Evolutionary conservation across 345 rosid genomes (phyloP), one percentile per base, ranked within the genome.

Genomic region (Citrus mangshanensis): DNA sequence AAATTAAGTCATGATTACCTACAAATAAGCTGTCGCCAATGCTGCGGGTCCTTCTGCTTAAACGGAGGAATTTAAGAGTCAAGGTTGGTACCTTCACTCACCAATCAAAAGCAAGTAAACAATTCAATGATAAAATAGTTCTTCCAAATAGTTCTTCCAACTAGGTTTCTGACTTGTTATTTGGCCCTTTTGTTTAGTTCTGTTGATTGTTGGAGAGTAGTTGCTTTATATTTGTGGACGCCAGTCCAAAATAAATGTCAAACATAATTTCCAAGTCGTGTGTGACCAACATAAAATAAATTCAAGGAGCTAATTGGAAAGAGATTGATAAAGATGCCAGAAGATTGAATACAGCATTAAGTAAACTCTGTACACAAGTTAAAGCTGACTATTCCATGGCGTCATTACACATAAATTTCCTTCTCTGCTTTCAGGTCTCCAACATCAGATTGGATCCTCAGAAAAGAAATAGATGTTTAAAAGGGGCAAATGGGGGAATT

Each of bases 391-490:
- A 61, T 71, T 74, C 35, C 42, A 7, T 56, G 28, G 68, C 71
- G 68, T 77, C 58, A 54, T 78, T 22, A 9, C 68, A 42, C 70
- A 40, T 24, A 30, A 40, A 62, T 27, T 19, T 42, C 60, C 32
- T 62, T 40, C 25, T 56, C 72, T 64, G 51, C 67, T 80, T 74
- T 77, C 71, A 35, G 67, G 83, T 77, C 78, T 80, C 83, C 88
- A 83, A 81, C 82, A 13, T 25, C 34, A 54, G 78, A 78, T 80
- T 86, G 89, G 83, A 81, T 74, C 79, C 86, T 60, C 58, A 54
- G 27, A 18, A 73, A 73, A 76, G 82, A 70, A 60, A 28, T 62
- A 59, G 67, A 54, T 21, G 79, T 35, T 66, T 9, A 30, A 65
- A 35, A 9, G n/a, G 34, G 58, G 56, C 25, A 30, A 67, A 66